Conservation (phyloP, 805 yeast species). For the Saccharomycopsis lassenensis region DNA sequence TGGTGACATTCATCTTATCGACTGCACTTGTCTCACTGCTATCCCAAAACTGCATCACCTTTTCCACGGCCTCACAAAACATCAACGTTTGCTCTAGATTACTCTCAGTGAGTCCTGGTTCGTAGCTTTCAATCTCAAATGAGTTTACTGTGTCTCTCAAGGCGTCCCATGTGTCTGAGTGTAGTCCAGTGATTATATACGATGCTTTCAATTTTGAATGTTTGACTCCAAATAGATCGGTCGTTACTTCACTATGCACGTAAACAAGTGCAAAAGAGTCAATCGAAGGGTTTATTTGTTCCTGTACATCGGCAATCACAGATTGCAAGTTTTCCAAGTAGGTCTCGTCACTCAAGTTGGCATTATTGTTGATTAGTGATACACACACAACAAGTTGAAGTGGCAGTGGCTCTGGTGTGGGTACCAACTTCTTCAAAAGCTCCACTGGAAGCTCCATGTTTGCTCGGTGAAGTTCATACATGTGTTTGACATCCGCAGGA, state of each 20-base stretch:
- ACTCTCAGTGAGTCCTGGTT: no score
- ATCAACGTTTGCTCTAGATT: conserved; percentile 14
- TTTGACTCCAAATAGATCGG: no score
- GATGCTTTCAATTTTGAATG: no score
- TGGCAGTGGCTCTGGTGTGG: conserved; percentile 30
- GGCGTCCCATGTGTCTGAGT: no score
- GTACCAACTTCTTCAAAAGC: conserved; percentile 28
- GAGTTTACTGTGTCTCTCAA: no score
- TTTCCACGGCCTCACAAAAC: conserved; percentile 13
- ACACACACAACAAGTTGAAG: conserved; percentile 34
- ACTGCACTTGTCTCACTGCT: no score
- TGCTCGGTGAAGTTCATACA: conserved; percentile 24
- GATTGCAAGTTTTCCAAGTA: conserved; percentile 23
- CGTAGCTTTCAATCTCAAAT: no score
- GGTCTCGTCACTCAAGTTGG: conserved; percentile 21
- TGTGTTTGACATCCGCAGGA: conserved; percentile 31
- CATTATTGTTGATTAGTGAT: conserved; percentile 27
- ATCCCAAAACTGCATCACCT: conserved; percentile 15
- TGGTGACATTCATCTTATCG: no score
- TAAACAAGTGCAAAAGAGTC: conserved; percentile 40
- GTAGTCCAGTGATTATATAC: conserved; percentile 9
- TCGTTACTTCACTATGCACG: conserved; percentile 2
- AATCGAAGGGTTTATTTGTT: conserved; percentile 23
- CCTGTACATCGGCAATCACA: conserved; percentile 23
- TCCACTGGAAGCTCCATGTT: conserved; percentile 33